A percentile compares a stretch with the other conserved stretches of the same genome.
Conservation (phyloP, 192 early-diverging fungal genomes). For the Linnemannia exigua region DNA sequence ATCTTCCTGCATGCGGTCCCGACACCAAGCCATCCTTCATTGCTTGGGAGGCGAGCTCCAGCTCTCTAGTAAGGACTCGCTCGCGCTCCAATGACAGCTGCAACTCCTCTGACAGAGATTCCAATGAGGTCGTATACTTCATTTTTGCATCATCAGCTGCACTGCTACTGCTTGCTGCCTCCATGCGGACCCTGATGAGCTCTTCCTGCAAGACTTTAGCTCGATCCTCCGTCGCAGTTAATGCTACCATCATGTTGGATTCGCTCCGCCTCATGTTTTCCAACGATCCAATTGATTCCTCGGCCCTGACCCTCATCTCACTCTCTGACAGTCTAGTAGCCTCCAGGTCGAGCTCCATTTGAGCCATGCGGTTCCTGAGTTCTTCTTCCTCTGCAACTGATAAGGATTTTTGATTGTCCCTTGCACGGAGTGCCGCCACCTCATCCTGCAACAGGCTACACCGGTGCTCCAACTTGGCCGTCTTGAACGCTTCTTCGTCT, state of each 20-base stretch:
- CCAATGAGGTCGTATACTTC: neutral
- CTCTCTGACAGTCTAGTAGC: neutral
- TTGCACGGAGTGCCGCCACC: neutral
- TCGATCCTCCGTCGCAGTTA: neutral
- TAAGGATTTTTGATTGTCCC: neutral
- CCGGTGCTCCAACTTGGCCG: constrained; percentile 35
- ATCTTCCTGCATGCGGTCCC: neutral
- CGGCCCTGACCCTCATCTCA: neutral
- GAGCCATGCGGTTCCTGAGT: neutral
- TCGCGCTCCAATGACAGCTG: constrained; percentile 15
- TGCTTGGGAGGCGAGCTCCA: constrained; percentile 3
- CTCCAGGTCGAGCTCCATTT: constrained; percentile 2
- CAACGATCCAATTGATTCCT: neutral
- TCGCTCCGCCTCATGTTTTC: neutral
- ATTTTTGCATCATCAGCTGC: neutral
- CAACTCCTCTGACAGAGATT: neutral
- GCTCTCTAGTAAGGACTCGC: neutral
- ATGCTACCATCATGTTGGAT: neutral
- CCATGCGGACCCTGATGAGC: neutral
- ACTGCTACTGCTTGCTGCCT: neutral
- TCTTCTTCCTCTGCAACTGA: neutral
- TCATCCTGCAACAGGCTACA: constrained; percentile 23
- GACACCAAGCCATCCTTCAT: neutral
- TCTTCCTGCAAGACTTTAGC: neutral
- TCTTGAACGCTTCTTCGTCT: constrained; percentile 41